A percentile compares a stretch with the other conserved stretches of the same genome.
Conservation (phyloP, 768 basidiomycete species). For the Lentinula sp. region DNA sequence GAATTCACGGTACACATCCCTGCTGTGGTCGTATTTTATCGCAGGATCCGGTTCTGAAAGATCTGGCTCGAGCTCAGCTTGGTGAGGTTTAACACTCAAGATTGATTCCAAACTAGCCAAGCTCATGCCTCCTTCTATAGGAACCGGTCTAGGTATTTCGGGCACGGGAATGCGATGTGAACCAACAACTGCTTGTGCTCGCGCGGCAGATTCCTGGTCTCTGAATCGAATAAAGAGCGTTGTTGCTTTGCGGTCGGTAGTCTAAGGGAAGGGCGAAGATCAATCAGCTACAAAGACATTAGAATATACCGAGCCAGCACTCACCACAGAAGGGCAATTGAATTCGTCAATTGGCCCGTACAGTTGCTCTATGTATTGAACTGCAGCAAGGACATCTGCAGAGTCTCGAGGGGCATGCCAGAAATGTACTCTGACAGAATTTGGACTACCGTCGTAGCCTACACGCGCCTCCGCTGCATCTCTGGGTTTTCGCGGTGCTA, state of each 20-base stretch:
- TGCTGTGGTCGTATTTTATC: neutral
- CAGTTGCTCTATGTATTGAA: neutral
- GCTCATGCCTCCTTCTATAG: neutral
- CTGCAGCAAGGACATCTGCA: neutral
- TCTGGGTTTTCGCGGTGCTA: neutral
- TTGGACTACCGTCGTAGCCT: neutral
- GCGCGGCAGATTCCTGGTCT: neutral
- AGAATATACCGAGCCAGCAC: neutral
- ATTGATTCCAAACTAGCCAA: neutral
- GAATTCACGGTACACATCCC: neutral
- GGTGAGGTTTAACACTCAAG: neutral
- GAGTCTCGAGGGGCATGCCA: neutral
- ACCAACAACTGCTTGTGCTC: neutral
- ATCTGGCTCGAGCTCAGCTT: neutral
- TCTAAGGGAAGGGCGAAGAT: neutral
- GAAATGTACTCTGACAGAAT: neutral
- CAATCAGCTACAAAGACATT: neutral
- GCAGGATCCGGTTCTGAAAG: neutral
- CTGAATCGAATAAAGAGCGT: neutral
- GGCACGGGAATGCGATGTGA: neutral
- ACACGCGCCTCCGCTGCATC: neutral
- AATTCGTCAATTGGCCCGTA: slow-evolving; percentile 5
- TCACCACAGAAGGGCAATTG: neutral
- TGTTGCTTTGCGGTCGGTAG: neutral
- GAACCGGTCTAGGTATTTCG: neutral